Base-by-base conservation (phyloP, 208 protist genomes). In the Leishmania tropica region DNA sequence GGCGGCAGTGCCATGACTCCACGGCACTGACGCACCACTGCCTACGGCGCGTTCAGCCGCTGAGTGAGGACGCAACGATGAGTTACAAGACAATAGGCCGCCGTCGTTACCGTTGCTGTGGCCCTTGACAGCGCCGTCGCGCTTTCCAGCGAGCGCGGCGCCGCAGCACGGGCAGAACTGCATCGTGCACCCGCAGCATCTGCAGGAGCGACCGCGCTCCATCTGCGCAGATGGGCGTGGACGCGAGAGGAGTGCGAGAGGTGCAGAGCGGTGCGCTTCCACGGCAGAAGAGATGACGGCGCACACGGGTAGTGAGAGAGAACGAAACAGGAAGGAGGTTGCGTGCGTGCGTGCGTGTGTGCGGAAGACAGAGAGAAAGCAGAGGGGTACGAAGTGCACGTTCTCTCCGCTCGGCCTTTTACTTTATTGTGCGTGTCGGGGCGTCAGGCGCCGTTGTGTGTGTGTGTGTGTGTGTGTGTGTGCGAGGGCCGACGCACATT, bases 81-180 rank as follows among this genome's bases (percentile, higher is more conserved):
- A 24, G 31, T n/a, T 47, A 28, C 67, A n/a, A 24, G 67, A n/a
- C 0, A 15, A 24, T 15, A 47, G 24, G 40, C 17, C 19, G 35
- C 67, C 21, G 7, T 37, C 40, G 35, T 19, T 24, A 72, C 17
- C 40, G 28, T 24, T 31, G 24, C 45, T 5, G 42, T 31, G 24
- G 51, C 64, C 51, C 60, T 65, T 68, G 5, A 37, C 60, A 2
- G 80, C 2, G 62, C 21, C 54, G 76, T 54, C 58, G 11, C 53
- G 24, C 51, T n/a, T 75, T 40, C 62, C 73, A 53, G n/a, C 28
- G 28, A 85, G 65, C 0, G 78, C 65, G 3, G 62, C 24, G 42
- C 87, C 87, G 35, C 88, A 91, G 79, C 81, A 88, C 6, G 88
- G 83, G 48, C 88, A 91, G 68, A 76, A 89, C 3, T 53, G 72